Evolutionary conservation across 2,329 filamentous ascomycete genomes (phyloP), one percentile per base, ranked within the genome.

Genomic region (Epichloe aotearoae): DNA sequence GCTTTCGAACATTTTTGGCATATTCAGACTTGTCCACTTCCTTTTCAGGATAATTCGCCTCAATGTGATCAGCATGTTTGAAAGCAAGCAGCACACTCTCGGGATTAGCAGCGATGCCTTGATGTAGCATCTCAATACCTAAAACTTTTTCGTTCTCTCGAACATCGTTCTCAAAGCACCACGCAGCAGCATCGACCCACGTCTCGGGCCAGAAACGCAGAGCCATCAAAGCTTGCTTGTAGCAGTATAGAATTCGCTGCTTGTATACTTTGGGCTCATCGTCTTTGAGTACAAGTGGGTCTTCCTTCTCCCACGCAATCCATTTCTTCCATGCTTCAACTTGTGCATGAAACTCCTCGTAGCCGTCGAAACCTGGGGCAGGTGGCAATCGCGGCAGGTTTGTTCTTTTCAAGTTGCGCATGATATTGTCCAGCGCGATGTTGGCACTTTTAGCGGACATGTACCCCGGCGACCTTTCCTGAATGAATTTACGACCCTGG

Each of bases 391-490:
- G 79, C 3, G 94, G 88, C 1, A 95, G 70, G 4, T 86, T 90
- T 3, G 81, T 86, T 43, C 90, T 82, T 55, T 80, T 77, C 41
- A 98, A 70, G 8, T 83, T 82, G 39, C 83, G 79, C 1, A 86
- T 89, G 50, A 95, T 83, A 61, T 95, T 94, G 51, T 95, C 88
- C n/a, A 97, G 72, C 38, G 89, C 86, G 41, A 87, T 91, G 62
- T 88, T 88, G 41, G 89, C 89, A 57, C 86, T 90, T 64, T 94
- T 84, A 49, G 94, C 93, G 15, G 90, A 94, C 89, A 98, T 95
- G 66, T 97, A 98, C 3, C 85, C 80, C 1, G 91, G 86, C 0
- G 91, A 96, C 54, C 86, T 84, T 62, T 98, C 93, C 63, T 95
- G 89, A 4, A 98, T 77, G 58, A 95, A 90, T 68, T 97, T 97